These are phyloP conservation scores for Lachancea sp. DNA, from an alignment of 805 yeast genomes.

Conservation along the genomic window DNA sequence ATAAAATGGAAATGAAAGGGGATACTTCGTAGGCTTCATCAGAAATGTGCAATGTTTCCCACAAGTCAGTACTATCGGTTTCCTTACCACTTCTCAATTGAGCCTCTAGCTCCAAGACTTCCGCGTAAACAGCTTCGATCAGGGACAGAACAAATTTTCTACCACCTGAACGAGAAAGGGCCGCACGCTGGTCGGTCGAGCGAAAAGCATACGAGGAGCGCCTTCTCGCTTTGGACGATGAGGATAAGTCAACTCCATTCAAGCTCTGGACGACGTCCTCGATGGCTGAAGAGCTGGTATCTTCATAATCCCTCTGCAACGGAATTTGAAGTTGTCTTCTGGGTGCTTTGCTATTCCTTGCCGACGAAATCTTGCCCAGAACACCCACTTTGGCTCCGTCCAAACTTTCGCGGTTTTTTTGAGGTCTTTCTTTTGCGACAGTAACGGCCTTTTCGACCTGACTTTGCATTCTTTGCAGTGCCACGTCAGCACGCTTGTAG, in stretches of 20 bases:
- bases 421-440: conserved; percentile 84
- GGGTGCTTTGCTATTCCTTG: conserved; percentile 79
- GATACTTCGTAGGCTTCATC: conserved; percentile 54
- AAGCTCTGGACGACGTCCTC: conserved; percentile 30
- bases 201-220: conserved; percentile 33
- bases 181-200: conserved; percentile 31
- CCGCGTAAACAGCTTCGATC: conserved; percentile 73
- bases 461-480: conserved; percentile 94
- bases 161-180: conserved; percentile 34
- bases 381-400: conserved; percentile 64
- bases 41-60: conserved; percentile 73
- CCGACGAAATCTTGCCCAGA: conserved; percentile 76
- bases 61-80: conserved; percentile 46
- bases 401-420: conserved; percentile 43
- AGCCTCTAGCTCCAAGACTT: conserved; percentile 74
- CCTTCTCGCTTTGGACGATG: conserved; percentile 27
- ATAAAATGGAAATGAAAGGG: conserved; percentile 77
- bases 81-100: conserved; percentile 51
- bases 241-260: conserved; percentile 27
- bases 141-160: conserved; percentile 54
- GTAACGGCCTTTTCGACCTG: conserved; percentile 95
- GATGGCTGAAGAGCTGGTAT: conserved; percentile 25
- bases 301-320: conserved; percentile 38
- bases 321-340: conserved; percentile 73
- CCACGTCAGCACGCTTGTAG: conserved; percentile 77